Conservation (phyloP, 345 rosid genomes). For the Citrus glauca region DNA sequence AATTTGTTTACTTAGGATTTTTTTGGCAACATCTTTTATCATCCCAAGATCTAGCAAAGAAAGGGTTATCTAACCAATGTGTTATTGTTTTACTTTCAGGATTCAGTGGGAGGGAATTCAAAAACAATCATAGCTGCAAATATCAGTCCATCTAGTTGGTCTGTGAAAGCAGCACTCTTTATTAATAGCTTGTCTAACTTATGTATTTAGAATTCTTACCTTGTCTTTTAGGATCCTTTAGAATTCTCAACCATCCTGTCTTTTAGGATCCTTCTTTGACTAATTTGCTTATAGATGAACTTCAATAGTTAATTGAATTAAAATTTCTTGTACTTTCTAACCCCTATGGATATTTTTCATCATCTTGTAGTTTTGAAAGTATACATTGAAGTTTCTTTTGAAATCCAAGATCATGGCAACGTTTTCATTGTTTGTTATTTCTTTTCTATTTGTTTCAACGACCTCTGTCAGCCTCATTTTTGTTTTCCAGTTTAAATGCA, state of each 20-base stretch:
- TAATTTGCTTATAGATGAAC: neutral
- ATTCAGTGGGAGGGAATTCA: slow-evolving; percentile 94
- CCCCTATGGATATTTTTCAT: neutral
- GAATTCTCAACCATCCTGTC: neutral
- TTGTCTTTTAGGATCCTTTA: neutral
- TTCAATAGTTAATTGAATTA: neutral
- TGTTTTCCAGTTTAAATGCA: neutral
- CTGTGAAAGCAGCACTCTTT: slow-evolving; percentile 15
- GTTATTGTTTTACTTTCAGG: slow-evolving; percentile 42
- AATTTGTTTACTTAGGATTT: neutral
- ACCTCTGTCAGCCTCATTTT: neutral
- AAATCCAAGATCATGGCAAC: neutral
- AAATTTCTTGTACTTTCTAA: neutral
- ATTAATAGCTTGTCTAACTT: neutral
- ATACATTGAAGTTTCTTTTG: neutral
- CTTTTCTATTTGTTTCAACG: neutral
- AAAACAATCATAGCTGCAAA: slow-evolving; percentile 95
- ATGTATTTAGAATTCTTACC: neutral
- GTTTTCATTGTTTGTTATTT: neutral
- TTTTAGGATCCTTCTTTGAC: neutral
- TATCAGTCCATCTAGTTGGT: slow-evolving; percentile 92
- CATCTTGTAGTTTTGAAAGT: neutral
- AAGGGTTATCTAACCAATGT: neutral
- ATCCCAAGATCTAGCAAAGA: neutral
- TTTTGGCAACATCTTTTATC: neutral